Evolutionary conservation across 2,329 filamentous ascomycete species (phyloP), one percentile per base, ranked within the genome.

Genomic region (Calonectria pseudoturangicola): DNA sequence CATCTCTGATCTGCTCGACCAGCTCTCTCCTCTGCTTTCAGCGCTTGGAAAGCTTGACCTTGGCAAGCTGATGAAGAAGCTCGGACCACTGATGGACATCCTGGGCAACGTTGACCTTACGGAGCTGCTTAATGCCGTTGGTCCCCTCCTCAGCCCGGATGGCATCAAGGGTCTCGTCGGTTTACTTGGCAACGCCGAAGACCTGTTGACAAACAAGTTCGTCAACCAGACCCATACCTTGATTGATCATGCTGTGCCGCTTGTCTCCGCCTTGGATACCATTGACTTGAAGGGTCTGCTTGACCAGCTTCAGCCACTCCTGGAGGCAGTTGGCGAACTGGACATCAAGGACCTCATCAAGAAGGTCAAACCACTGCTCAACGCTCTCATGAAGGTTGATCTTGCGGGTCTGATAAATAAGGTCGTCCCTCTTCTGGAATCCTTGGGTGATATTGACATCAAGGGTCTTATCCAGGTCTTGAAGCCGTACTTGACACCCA

Each of bases 251-350:
- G 84, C 84, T 8, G 81, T 82, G 9, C 85, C 84, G 0, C 74
- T 87, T 1, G 73, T 87, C 5, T 79, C 78, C 1, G 82, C 83
- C 0, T 80, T 87, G 1, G 79, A 80, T 2, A 72, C 76, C 0
- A 81, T 86, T 4, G 82, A 87, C 63, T 74, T 86, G 9, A 78
- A 79, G 70, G 79, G 80, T 15, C 81, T 84, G 43, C 73, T 83
- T 50, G 67, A 74, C 13, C 80, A 83, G 27, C 72, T 83, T 1
- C 74, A 76, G 33, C 83, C 82, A 1, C 73, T 84, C 1, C 76
- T 84, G 5, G 77, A 81, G n/a, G 79, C 76, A 0, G 75, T 87
- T 0, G 79, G 80, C 5, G 73, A 78, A 3, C 79, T 86, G 9
- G 83, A 86, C 66, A 63, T 86, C 7, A 73, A 76, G 36, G 80